Conservation (phyloP, 148 eudicot genomes). For the Selenicereus undatus region DNA sequence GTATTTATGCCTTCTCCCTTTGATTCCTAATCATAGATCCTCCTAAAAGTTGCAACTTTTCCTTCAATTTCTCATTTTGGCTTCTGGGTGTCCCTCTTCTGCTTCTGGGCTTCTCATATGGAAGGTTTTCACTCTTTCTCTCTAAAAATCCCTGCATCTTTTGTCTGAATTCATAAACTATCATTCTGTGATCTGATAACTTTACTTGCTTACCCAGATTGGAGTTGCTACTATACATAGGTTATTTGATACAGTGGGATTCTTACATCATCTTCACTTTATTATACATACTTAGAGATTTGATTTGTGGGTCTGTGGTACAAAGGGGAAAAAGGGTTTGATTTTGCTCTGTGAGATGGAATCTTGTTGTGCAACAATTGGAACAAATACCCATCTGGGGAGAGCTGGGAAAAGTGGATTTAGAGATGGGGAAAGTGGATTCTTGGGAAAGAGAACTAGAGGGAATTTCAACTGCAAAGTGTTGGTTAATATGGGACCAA, state of each 20-base stretch:
- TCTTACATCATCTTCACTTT: slow-evolving; percentile 4
- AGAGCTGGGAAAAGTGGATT: slow-evolving; percentile 27
- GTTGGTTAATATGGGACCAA: slow-evolving; percentile 32
- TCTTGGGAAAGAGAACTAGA: slow-evolving; percentile 55
- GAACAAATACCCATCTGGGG: slow-evolving; percentile 42
- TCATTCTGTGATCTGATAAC: slow-evolving; percentile 24
- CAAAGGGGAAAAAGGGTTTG: neutral
- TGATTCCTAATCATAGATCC: too few species aligned
- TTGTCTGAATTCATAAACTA: neutral
- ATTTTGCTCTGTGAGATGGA: slow-evolving; percentile 40
- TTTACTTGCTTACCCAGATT: slow-evolving; percentile 19
- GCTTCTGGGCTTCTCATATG: slow-evolving; percentile 8
- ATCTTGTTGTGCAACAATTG: slow-evolving; percentile 54
- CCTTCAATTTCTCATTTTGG: neutral
- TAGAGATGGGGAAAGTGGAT: slow-evolving; percentile 32
- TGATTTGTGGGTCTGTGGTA: slow-evolving; percentile 16
- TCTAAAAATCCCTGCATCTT: neutral
- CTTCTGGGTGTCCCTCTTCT: neutral
- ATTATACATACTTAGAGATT: neutral
- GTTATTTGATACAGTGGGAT: neutral
- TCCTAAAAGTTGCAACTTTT: slow-evolving; percentile 2
- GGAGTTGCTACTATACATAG: slow-evolving; percentile 22
- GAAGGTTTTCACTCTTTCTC: slow-evolving; percentile 14
- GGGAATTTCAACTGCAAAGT: slow-evolving; percentile 45
- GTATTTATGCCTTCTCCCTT: too few species aligned